These are phyloP conservation scores for Botrytis pseudocinerea DNA, from an alignment of 2,329 filamentous ascomycete genomes.

Conservation along the genomic window DNA sequence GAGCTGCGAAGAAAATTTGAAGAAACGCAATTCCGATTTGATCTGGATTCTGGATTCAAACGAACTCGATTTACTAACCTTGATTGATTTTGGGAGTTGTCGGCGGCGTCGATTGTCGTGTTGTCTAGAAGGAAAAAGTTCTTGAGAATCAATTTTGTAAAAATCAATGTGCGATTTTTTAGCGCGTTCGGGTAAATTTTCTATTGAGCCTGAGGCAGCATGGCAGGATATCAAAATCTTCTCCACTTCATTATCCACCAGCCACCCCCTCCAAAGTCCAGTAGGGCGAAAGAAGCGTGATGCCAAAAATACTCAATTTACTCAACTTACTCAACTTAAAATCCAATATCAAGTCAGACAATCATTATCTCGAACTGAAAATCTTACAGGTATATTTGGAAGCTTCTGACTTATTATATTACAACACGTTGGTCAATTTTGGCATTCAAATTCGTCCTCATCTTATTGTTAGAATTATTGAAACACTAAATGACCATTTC, in stretches of 20 bases:
- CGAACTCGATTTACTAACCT: conserved; percentile 14
- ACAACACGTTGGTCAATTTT: too few relatives aligned
- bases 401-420: too few relatives aligned
- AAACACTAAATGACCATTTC: too few relatives aligned
- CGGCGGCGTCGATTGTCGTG: conserved; percentile 25
- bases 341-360: neutral
- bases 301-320: neutral
- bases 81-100: conserved; percentile 21
- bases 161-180: conserved; percentile 3
- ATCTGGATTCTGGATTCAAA: neutral
- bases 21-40: neutral
- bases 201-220: neutral
- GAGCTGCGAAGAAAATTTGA: neutral
- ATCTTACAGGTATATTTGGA: neutral
- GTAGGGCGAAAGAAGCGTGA: neutral
- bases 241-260: neutral
- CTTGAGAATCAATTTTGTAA: conserved; percentile 11
- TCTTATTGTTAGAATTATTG: too few relatives aligned
- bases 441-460: too few relatives aligned
- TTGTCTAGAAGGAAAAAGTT: conserved; percentile 15
- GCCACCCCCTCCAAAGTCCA: neutral
- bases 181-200: conserved; percentile 19
- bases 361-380: neutral
- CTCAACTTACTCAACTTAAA: neutral
- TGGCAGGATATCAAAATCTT: neutral